Conservation (phyloP, 768 basidiomycete genomes). For the Pulveroboletus sp. region DNA sequence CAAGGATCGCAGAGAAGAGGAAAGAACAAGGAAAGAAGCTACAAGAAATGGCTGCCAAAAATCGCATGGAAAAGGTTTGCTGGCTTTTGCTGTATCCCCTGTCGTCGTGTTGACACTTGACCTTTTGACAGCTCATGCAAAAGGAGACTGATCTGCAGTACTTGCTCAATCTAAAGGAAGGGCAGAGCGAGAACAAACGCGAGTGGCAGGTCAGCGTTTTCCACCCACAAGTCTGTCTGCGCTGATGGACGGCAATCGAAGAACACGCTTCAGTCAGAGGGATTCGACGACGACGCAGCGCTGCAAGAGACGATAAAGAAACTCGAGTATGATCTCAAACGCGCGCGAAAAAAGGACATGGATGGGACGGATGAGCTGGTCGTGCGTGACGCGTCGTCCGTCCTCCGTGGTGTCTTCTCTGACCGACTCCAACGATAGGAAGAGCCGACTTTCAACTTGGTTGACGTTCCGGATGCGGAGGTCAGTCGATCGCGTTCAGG, state of each 20-base stretch:
- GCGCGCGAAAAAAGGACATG: conserved; percentile 75
- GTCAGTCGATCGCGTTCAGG: conserved; percentile 35
- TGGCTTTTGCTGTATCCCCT: background rate
- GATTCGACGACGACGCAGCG: conserved; percentile 72
- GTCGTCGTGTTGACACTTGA: background rate
- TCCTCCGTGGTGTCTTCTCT: background rate
- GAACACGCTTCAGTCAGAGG: conserved; percentile 61
- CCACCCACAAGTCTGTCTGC: background rate
- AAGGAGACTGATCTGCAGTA: conserved; percentile 75
- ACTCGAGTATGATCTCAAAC: conserved; percentile 73
- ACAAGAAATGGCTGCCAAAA: conserved; percentile 87
- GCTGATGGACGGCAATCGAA: conserved; percentile 22
- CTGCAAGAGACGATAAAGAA: conserved; percentile 84
- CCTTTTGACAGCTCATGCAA: conserved; percentile 50
- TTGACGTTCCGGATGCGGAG: conserved; percentile 89
- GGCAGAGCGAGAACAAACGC: conserved; percentile 54
- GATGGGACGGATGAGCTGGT: conserved; percentile 64
- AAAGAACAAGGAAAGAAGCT: conserved; percentile 84
- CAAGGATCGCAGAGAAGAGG: conserved; percentile 69
- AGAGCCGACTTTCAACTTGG: conserved; percentile 82
- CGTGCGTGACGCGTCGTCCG: conserved; percentile 28
- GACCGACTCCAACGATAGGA: conserved; percentile 42
- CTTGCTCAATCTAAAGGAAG: conserved; percentile 60
- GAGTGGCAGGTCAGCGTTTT: conserved; percentile 66
- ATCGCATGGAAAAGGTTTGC: conserved; percentile 77